These are phyloP conservation scores for Aspergillus thermomutatus DNA, from an alignment of 2,329 filamentous ascomycete species.

Conservation along the genomic window DNA sequence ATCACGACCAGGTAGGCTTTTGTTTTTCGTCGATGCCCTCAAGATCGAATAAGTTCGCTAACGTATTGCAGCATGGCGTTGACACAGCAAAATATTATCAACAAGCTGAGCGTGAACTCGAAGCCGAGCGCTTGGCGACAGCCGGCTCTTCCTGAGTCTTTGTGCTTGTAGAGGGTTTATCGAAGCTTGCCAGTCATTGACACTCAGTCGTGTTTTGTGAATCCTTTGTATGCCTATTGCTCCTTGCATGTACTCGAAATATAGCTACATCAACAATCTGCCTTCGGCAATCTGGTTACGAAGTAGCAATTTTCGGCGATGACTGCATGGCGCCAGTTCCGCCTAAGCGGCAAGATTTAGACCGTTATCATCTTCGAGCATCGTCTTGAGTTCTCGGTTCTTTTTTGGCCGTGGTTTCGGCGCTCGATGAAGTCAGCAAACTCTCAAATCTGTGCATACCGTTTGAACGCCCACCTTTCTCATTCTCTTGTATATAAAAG, in stretches of 20 bases:
- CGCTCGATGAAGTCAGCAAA: slow-evolving; percentile 39
- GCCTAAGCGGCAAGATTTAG: slow-evolving; percentile 1
- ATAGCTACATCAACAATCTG: not conserved
- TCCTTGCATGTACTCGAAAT: slow-evolving; percentile 1
- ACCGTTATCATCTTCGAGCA: slow-evolving; percentile 39
- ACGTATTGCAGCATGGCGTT: slow-evolving; percentile 69
- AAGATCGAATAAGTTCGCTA: slow-evolving; percentile 10
- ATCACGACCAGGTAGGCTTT: slow-evolving; percentile 67
- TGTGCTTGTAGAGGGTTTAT: slow-evolving; percentile 5
- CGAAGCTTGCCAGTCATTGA: slow-evolving; percentile 11
- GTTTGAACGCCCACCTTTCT: slow-evolving; percentile 62
- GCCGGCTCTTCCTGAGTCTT: slow-evolving; percentile 20
- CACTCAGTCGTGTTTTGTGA: slow-evolving; percentile 4
- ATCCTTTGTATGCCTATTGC: slow-evolving; percentile 24
- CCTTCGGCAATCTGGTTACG: not conserved
- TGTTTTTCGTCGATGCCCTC: not conserved
- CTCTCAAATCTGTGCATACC: not conserved
- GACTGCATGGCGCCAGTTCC: not conserved
- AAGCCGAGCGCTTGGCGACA: slow-evolving; percentile 61
- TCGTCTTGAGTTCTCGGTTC: slow-evolving; percentile 60
- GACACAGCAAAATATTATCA: slow-evolving; percentile 98
- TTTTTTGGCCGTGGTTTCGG: slow-evolving; percentile 64
- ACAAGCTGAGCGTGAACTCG: slow-evolving; percentile 89
- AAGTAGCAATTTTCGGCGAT: slow-evolving; percentile 1
- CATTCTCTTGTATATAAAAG: slow-evolving; percentile 98